Percentiles rank a stretch among this genome's conserved stretches.
Evolutionary conservation across 805 yeast genomes (phyloP).

Genomic region (Teunomyces stri): DNA sequence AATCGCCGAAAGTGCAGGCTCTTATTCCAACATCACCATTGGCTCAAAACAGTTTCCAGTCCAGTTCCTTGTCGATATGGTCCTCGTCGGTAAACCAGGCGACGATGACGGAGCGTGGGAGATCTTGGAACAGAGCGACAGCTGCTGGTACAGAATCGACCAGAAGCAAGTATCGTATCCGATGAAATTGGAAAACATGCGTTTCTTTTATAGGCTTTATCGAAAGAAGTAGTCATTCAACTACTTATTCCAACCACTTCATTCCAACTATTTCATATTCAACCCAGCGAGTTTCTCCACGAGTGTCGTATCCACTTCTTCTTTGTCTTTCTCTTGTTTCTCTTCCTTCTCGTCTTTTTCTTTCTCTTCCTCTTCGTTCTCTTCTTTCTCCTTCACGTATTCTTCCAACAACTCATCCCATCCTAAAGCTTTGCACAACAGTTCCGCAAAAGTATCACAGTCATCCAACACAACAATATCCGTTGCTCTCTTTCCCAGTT

Average conservation of each 20-base stretch:
- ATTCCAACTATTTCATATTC: neutral
- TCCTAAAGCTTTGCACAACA: conserved; percentile 53
- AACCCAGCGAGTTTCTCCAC: conserved; percentile 7
- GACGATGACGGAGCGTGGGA: conserved; percentile 59
- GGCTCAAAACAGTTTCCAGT: conserved; percentile 81
- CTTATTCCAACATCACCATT: conserved; percentile 74
- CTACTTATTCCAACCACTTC: too few relatives aligned
- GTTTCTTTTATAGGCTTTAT: conserved; percentile 78
- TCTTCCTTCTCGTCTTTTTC: conserved; percentile 3
- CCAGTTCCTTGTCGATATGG: conserved; percentile 73
- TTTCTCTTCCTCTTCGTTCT: neutral
- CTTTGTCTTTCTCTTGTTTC: neutral
- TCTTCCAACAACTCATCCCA: conserved; percentile 52
- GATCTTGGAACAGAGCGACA: conserved; percentile 61
- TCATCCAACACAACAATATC: conserved; percentile 63
- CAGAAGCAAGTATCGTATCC: conserved; percentile 52
- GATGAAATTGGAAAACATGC: conserved; percentile 80
- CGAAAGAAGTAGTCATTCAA: conserved; percentile 40
- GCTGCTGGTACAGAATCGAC: conserved; percentile 73
- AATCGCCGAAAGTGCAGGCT: conserved; percentile 86
- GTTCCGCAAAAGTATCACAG: conserved; percentile 64
- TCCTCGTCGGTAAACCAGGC: conserved; percentile 53
- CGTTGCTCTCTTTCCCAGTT: conserved; percentile 42
- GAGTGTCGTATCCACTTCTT: neutral
- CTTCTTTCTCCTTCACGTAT: conserved; percentile 3